Conservation (phyloP, 768 basidiomycete species). For the Leccinum boreale region DNA sequence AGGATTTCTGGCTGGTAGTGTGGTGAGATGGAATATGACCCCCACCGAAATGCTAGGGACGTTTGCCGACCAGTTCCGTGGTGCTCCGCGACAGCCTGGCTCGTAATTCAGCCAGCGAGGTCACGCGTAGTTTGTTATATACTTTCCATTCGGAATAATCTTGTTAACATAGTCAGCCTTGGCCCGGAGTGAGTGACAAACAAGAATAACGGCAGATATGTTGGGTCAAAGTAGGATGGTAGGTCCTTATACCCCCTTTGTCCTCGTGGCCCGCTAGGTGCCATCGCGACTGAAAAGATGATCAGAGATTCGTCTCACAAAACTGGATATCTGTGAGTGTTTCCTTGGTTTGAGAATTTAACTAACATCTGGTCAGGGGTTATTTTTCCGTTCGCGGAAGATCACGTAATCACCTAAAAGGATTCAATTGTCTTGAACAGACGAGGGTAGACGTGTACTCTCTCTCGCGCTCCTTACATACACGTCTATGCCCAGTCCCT, state of each 20-base stretch:
- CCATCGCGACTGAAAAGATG: neutral
- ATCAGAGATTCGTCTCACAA: neutral
- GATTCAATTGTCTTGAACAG: slow-evolving; percentile 4
- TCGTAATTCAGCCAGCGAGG: too few relatives aligned
- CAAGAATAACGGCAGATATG: too few relatives aligned
- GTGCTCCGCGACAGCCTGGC: too few relatives aligned
- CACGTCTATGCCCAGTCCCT: neutral
- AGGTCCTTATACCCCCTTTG: neutral
- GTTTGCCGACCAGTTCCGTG: too few relatives aligned
- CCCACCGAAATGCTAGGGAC: too few relatives aligned
- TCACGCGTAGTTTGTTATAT: too few relatives aligned
- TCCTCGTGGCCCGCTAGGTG: neutral
- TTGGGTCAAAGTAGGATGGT: too few relatives aligned
- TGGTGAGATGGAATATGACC: too few relatives aligned
- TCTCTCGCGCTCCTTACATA: neutral
- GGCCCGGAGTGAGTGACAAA: too few relatives aligned
- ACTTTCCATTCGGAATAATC: too few relatives aligned
- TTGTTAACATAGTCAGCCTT: too few relatives aligned
- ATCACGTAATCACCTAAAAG: slow-evolving; percentile 8
- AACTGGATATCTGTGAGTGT: neutral
- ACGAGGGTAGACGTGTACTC: neutral
- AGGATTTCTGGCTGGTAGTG: too few relatives aligned
- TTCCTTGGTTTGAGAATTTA: neutral
- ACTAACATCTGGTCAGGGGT: neutral
- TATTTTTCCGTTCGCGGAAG: neutral